These are phyloP conservation scores for Dipsacomyces acuminosporus DNA, from an alignment of 371 early-diverging fungal genomes.

Conservation along the genomic window DNA sequence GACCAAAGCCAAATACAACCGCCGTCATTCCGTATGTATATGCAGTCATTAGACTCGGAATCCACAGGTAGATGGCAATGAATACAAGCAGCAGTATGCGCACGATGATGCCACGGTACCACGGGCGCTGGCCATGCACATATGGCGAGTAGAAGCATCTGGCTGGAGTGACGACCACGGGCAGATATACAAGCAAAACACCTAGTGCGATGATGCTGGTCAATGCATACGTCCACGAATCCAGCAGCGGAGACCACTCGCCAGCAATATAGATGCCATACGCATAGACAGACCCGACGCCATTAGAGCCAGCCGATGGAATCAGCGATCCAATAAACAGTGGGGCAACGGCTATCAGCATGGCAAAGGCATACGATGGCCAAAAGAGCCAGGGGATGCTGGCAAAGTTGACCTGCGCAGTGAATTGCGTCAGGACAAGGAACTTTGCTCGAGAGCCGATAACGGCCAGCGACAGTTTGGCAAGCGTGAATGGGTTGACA, in stretches of 20 bases:
- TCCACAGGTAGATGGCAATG: constrained; percentile 12
- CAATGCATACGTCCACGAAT: constrained; percentile 65
- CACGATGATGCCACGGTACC: constrained; percentile 12
- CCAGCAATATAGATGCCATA: constrained; percentile 49
- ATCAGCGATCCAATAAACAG: constrained; percentile 56
- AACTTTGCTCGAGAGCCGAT: constrained; percentile 6
- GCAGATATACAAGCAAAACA: constrained; percentile 39
- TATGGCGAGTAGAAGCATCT: constrained; percentile 14
- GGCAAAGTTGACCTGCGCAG: constrained; percentile 34
- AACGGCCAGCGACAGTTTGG: constrained; percentile 16
- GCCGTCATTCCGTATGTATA: constrained; percentile 31
- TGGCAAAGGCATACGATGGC: constrained; percentile 48
- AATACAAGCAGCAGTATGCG: constrained; percentile 9
- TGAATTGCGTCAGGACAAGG: constrained; percentile 26
- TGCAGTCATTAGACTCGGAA: constrained; percentile 21
- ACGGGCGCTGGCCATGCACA: constrained; percentile 1
- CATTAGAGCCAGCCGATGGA: constrained; percentile 42
- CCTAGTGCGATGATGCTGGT: constrained; percentile 25
- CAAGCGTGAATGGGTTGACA: neutral
- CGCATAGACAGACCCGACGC: constrained; percentile 36
- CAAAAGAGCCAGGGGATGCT: constrained; percentile 45
- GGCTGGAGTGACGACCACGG: constrained; percentile 20
- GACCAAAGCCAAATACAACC: constrained; percentile 21
- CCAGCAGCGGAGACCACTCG: constrained; percentile 75
- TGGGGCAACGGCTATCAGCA: constrained; percentile 50